Conservation (phyloP, 106 monocot species). For the Dioscorea dumetorum region DNA sequence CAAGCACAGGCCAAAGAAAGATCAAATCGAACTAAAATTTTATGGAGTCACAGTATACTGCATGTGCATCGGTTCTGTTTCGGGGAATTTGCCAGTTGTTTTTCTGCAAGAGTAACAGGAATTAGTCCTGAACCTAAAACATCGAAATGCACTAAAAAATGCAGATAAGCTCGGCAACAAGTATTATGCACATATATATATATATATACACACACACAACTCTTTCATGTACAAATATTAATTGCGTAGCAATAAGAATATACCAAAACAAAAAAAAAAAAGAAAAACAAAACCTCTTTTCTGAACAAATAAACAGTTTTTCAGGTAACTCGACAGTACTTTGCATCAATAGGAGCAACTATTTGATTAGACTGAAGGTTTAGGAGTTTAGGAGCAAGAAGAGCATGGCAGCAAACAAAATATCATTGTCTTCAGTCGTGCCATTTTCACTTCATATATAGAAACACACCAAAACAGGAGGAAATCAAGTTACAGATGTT, state of each 20-base stretch:
- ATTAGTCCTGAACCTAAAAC: background rate
- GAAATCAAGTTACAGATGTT: too few relatives aligned
- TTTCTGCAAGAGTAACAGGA: conserved; percentile 7
- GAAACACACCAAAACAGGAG: too few relatives aligned
- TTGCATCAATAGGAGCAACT: too few relatives aligned
- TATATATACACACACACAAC: too few relatives aligned
- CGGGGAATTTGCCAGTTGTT: conserved; percentile 21
- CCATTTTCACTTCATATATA: too few relatives aligned
- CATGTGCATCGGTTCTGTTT: conserved; percentile 23
- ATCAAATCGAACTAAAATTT: background rate
- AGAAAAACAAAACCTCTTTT: background rate
- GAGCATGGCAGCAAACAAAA: too few relatives aligned
- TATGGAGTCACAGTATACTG: conserved; percentile 16
- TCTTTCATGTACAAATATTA: background rate
- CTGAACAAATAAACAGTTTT: background rate
- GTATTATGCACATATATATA: too few relatives aligned
- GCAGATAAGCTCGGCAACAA: background rate
- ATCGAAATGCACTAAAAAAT: background rate
- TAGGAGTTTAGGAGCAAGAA: too few relatives aligned
- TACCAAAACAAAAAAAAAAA: background rate
- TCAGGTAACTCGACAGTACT: background rate
- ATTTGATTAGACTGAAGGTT: too few relatives aligned
- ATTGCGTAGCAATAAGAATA: background rate
- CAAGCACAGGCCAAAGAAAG: background rate
- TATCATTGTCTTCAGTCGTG: too few relatives aligned